phyloP scores from a whole-genome alignment of 148 eudicot genomes.

The Dianthus caryophyllus region DNA sequence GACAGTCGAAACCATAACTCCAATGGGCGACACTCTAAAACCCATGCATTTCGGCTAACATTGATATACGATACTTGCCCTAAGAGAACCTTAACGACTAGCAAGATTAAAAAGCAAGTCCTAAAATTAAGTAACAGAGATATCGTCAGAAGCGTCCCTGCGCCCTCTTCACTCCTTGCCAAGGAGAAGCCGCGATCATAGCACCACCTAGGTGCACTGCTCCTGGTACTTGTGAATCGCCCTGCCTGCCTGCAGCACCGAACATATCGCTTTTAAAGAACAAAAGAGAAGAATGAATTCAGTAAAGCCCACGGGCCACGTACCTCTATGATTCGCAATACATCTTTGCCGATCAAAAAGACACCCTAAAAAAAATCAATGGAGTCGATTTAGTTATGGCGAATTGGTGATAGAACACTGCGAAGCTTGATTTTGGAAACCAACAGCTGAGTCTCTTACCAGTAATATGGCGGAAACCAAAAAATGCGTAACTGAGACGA shows the following conservation, averaged over 20 bases:
- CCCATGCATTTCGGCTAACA: no score
- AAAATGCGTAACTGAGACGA: constrained; percentile 38
- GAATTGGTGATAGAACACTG: constrained; percentile 8
- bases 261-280: no score
- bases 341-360: constrained; percentile 60
- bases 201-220: constrained; percentile 89
- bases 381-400: constrained; percentile 16
- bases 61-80: no score
- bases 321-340: constrained; percentile 69
- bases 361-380: constrained; percentile 53
- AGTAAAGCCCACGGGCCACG: no score
- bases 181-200: constrained; percentile 60
- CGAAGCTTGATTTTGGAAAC: not conserved
- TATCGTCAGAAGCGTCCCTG: constrained; percentile 38
- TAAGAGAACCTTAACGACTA: no score
- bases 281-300: no score
- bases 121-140: no score
- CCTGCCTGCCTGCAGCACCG: constrained; percentile 35
- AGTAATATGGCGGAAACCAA: constrained; percentile 79
- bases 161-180: constrained; percentile 42
- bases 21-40: no score
- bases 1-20: no score
- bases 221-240: constrained; percentile 60
- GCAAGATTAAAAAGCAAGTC: no score
- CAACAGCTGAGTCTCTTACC: constrained; percentile 29